Evolutionary conservation across 495 filamentous ascomycete species (phyloP), one percentile per base, ranked within the genome.

Genomic region (Hypoxylon crocopeplum): DNA sequence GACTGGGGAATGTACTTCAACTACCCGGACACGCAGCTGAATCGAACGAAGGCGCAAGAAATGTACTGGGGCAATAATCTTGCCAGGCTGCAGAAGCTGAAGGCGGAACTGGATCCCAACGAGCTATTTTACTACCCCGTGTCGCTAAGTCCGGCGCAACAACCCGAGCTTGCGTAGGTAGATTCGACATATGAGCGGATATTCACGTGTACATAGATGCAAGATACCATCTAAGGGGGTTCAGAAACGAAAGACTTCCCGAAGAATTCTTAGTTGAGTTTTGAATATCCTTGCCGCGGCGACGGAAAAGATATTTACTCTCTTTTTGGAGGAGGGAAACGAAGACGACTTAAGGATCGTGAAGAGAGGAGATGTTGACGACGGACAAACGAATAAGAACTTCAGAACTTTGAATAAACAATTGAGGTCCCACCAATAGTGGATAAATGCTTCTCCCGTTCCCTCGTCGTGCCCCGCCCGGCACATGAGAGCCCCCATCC

Each of bases 81-180:
- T n/a, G 69, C 69, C 2, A 71, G 71, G 25, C 67, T 88, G 37
- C 66, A 79, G 66, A 46, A 70, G 36, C 75, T 88, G 39, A 88
- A 88, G 75, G 67, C 71, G 0, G 62, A 66, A 8, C 54, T 83
- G 17, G 85, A 88, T 64, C 84, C 84, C 0, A 62, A 72, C 0
- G 80, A 87, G 72, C 47, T 87, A 7, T 87, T 88, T 33, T 82
- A 85, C 52, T 86, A 87, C 61, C 84, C 84, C 5, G 83, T 87
- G 60, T 80, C 80, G 20, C 74, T 88, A 8, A 59, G 62, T 39
- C 72, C 79, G 13, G 73, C 68, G 33, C 12, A 37, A 29, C 38
- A 39, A 19, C 27, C 30, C 30, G 53, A 59, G 33, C 32, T 52
- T 29, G 25, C 24, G 33, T 60, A 56, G 44, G 37, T 32, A 48